Evolutionary conservation across 2,329 filamentous ascomycete genomes (phyloP).

Genomic region (Fusarium mundagurra): DNA sequence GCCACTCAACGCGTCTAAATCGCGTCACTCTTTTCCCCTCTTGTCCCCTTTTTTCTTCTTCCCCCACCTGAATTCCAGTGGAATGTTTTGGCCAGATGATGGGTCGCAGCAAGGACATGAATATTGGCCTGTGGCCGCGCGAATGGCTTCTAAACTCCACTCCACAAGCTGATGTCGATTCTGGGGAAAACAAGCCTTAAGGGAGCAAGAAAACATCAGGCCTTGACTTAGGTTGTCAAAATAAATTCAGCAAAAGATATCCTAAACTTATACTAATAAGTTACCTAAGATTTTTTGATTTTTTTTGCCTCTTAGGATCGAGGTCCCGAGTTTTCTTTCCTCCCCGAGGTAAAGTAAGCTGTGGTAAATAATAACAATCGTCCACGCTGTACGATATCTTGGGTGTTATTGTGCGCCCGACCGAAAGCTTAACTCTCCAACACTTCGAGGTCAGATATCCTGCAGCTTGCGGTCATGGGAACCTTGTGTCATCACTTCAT

Average conservation of each 20-base stretch:
- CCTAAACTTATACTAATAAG: background rate
- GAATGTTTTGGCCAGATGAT: constrained; percentile 18
- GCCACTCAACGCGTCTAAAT: constrained; percentile 40
- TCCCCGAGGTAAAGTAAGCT: background rate
- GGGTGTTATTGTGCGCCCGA: background rate
- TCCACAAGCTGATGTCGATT: background rate
- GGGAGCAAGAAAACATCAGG: background rate
- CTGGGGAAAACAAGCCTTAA: background rate
- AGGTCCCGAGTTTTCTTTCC: background rate
- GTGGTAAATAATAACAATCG: constrained; percentile 20
- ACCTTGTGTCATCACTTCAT: constrained; percentile 36
- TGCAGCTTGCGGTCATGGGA: background rate
- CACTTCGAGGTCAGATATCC: background rate
- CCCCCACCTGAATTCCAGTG: constrained; percentile 30
- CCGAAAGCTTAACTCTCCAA: background rate
- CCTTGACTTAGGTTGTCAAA: background rate
- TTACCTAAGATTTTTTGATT: background rate
- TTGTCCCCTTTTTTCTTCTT: constrained; percentile 21
- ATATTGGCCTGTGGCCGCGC: constrained; percentile 16
- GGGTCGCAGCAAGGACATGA: constrained; percentile 25
- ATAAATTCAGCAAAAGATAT: background rate
- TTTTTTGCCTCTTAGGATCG: background rate
- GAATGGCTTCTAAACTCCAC: background rate
- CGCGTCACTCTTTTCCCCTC: constrained; percentile 27
- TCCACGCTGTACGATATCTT: background rate